Base-by-base conservation (phyloP, 2,329 filamentous ascomycete species). In the Claviceps quebecensis region DNA sequence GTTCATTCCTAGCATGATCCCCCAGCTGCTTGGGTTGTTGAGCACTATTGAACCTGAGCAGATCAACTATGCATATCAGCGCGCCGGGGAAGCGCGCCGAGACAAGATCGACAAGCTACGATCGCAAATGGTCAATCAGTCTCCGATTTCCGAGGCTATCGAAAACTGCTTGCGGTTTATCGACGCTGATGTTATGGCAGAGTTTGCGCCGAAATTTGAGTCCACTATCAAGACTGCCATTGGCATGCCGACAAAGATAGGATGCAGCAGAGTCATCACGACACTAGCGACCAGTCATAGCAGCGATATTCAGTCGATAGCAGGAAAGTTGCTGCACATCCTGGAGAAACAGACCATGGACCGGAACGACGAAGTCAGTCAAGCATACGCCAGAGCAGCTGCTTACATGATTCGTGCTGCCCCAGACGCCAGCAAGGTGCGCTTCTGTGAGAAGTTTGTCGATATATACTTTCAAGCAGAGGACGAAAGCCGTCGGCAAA, bases 221-320 rank as follows among this genome's bases (percentile, higher is more conserved):
- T 76, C 77, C 34, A 83, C 86, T 0, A 87, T 97, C 67, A 93
- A 91, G 63, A 82, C 78, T 26, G 87, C 90, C 1, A 82, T 98
- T 39, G 91, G 90, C 1, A 82, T 97, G 68, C 91, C 91, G 2
- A 94, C 89, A 0, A 97, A 97, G 70, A 85, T 97, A 47, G 93
- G 89, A 39, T 94, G 89, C 61, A 86, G 85, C 56, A 81, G 88
- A 51, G 83, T 96, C 2, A 74, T 98, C 36, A 85, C 87, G 7
- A 90, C 87, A 0, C 75, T 98, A 7, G 86, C 87, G 48, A 91
- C 90, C 48, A 80, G 88, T 13, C 86, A 91, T 56, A 80, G 78
- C 38, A 76, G 83, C 39, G 72, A 90, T 34, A 87, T 96, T 65
- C 78, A 77, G 39, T 82, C 86, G 0, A 82, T 90, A 60, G 83